These are phyloP conservation scores for Monilinia laxa DNA, from an alignment of 2,329 filamentous ascomycete species.

Conservation along the genomic window DNA sequence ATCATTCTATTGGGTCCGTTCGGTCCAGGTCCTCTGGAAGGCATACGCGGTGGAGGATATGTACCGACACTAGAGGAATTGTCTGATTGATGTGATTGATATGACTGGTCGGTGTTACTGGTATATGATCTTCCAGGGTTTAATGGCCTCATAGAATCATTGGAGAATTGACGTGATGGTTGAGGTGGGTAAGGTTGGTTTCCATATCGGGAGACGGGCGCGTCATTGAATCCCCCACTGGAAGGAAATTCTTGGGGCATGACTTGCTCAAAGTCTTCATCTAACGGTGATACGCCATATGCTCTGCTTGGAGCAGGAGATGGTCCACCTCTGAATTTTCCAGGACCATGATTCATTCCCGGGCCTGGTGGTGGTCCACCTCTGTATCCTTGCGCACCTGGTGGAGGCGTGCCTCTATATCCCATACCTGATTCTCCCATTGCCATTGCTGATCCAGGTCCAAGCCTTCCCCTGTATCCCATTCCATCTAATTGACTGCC, in stretches of 20 bases:
- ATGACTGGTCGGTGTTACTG: constrained; percentile 22
- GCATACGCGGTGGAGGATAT: constrained; percentile 24
- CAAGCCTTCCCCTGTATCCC: constrained; percentile 22
- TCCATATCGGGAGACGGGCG: constrained; percentile 23
- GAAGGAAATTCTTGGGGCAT: constrained; percentile 31
- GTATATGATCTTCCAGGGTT: constrained; percentile 33
- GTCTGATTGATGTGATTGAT: constrained; percentile 18
- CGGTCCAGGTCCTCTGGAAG: constrained; percentile 29
- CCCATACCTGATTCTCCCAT: constrained; percentile 23
- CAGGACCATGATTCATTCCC: constrained; percentile 7
- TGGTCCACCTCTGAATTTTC: constrained; percentile 1
- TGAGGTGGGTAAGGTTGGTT: constrained; percentile 30
- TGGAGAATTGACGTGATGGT: constrained; percentile 33
- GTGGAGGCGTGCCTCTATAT: constrained; percentile 24
- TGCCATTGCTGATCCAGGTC: constrained; percentile 22
- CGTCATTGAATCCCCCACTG: constrained; percentile 24
- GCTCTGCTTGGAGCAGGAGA: constrained; percentile 15
- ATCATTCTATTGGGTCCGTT: constrained; percentile 30
- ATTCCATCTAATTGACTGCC: constrained; percentile 19
- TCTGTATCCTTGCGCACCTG: background rate
- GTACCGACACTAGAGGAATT: constrained; percentile 12
- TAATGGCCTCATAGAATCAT: constrained; percentile 31
- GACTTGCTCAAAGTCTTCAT: constrained; percentile 5
- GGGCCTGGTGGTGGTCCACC: constrained; percentile 26
- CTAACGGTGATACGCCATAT: constrained; percentile 14